phyloP scores from a whole-genome alignment of 116 monocot genomes.

The Papilionanthe hybrid region DNA sequence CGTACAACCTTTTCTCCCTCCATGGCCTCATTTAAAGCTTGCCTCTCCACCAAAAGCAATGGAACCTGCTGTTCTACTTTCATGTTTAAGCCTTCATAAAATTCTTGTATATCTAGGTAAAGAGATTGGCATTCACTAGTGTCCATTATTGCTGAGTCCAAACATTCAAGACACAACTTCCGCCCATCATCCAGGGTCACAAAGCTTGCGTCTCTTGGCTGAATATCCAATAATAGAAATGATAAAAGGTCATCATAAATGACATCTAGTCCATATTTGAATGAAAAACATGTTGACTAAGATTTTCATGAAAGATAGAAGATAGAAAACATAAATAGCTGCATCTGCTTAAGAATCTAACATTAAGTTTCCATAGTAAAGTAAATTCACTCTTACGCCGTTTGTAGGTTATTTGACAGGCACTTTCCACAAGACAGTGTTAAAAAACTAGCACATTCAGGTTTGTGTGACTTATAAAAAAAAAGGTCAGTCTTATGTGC shows the following conservation, averaged over 20 bases:
- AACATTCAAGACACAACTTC: constrained; percentile 77
- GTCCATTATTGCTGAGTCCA: constrained; percentile 79
- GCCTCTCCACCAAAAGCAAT: constrained; percentile 24
- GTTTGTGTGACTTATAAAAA: too few species aligned
- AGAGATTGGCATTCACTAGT: constrained; percentile 76
- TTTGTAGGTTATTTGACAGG: too few species aligned
- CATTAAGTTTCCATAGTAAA: background rate
- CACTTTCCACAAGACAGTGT: too few species aligned
- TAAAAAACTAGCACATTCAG: too few species aligned
- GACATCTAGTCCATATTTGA: background rate
- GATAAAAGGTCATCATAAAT: background rate
- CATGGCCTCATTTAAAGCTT: constrained; percentile 74
- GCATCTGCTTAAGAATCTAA: background rate
- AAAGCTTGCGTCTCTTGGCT: constrained; percentile 71
- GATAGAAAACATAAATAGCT: background rate
- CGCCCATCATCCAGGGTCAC: constrained; percentile 75
- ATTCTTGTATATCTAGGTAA: constrained; percentile 75
- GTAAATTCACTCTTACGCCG: background rate
- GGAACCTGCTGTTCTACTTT: constrained; percentile 73
- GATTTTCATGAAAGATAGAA: background rate
- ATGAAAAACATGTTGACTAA: background rate
- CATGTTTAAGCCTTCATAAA: constrained; percentile 85
- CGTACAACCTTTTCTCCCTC: constrained; percentile 74
- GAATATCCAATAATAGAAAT: constrained; percentile 4
- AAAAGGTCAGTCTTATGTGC: background rate